These are phyloP conservation scores for Coemansia sp. DNA, from an alignment of 192 early-diverging fungal species.

Conservation along the genomic window DNA sequence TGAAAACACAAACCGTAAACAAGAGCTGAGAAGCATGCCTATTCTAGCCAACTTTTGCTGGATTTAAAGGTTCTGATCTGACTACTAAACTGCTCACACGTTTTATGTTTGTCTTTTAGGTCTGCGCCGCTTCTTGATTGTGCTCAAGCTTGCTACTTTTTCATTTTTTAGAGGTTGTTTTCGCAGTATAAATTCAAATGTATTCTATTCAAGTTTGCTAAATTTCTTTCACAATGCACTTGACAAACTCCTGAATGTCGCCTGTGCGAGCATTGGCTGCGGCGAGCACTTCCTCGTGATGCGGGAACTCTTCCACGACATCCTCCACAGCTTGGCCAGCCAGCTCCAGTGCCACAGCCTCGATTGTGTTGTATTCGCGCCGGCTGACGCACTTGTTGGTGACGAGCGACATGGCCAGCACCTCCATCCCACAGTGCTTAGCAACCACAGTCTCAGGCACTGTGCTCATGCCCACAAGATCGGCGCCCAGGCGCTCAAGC, in stretches of 20 bases:
- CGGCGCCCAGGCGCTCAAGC: slow-evolving; percentile 69
- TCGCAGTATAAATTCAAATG: background rate
- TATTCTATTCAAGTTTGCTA: background rate
- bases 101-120: background rate
- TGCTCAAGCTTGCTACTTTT: background rate
- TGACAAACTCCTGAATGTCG: slow-evolving; percentile 44
- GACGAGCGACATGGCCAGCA: slow-evolving; percentile 79
- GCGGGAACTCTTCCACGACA: slow-evolving; percentile 32
- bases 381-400: slow-evolving; percentile 70
- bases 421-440: slow-evolving; percentile 80
- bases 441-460: slow-evolving; percentile 87
- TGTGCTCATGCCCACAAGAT: slow-evolving; percentile 92
- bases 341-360: slow-evolving; percentile 35
- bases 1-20: slow-evolving; percentile 24
- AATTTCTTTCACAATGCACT: slow-evolving; percentile 27
- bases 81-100: background rate
- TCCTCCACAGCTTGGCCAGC: slow-evolving; percentile 17
- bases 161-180: background rate
- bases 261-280: slow-evolving; percentile 36
- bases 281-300: slow-evolving; percentile 48
- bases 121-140: background rate
- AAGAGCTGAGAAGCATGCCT: slow-evolving; percentile 18
- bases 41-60: background rate
- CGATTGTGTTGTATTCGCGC: slow-evolving; percentile 35
- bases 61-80: background rate